Evolutionary conservation across 139 green algal species (phyloP).

Genomic region (Limnomonas spitsbergensis): DNA sequence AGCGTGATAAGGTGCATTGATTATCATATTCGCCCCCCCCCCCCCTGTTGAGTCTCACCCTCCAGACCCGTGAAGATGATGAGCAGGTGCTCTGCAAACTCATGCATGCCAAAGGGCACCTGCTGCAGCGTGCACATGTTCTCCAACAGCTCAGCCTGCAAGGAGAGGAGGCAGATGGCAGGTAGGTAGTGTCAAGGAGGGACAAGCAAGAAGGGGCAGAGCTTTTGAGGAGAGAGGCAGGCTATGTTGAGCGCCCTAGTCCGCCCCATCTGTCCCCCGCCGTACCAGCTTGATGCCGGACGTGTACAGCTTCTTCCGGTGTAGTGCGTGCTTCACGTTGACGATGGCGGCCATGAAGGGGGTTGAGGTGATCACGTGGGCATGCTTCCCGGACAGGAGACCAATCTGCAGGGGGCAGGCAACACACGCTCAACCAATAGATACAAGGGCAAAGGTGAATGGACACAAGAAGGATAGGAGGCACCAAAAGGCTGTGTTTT

Average conservation of each 20-base stretch:
- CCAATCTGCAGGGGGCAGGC: slow-evolving; percentile 15
- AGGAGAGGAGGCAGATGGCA: slow-evolving; percentile 9
- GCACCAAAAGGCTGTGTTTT: no score
- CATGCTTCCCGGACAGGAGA: slow-evolving; percentile 31
- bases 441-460: no score
- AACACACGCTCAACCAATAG: no score
- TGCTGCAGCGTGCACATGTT: slow-evolving; percentile 33
- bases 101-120: slow-evolving; percentile 46
- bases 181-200: not conserved
- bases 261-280: not conserved
- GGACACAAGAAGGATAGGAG: no score
- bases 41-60: no score
- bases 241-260: no score
- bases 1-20: no score
- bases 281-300: slow-evolving; percentile 23
- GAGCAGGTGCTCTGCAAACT: slow-evolving; percentile 39
- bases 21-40: no score
- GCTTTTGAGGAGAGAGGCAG: not conserved
- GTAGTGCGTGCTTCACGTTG: slow-evolving; percentile 51
- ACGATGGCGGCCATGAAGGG: slow-evolving; percentile 34
- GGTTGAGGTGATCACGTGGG: slow-evolving; percentile 48
- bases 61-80: slow-evolving; percentile 35
- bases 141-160: slow-evolving; percentile 31
- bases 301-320: slow-evolving; percentile 40
- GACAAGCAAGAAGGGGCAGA: no score